Evolutionary conservation across 192 early-diverging fungal genomes (phyloP).

Genomic region (Helicostylum pulchrum): DNA sequence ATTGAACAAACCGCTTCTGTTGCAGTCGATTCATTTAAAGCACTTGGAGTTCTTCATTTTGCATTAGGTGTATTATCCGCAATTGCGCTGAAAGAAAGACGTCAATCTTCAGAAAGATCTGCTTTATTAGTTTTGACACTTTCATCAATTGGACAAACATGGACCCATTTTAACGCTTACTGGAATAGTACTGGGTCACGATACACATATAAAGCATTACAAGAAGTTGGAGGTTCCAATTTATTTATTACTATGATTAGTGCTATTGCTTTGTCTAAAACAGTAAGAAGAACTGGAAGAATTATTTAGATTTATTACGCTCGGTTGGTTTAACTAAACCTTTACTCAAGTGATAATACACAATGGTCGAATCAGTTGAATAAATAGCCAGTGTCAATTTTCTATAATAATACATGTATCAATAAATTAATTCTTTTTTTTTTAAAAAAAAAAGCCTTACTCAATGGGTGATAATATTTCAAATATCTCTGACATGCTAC

Average conservation of each 20-base stretch:
- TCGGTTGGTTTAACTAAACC: conserved; percentile 10
- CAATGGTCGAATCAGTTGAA: conserved; percentile 13
- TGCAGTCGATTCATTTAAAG: conserved; percentile 18
- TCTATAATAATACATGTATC: not conserved
- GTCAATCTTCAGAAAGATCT: conserved; percentile 27
- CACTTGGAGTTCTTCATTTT: conserved; percentile 19
- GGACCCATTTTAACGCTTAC: conserved; percentile 22
- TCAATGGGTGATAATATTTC: no score
- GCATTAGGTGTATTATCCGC: conserved; percentile 14
- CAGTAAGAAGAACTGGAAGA: conserved; percentile 25
- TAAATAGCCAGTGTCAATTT: conserved; percentile 20
- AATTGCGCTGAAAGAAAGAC: conserved; percentile 20
- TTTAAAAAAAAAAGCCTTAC: no score
- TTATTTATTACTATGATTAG: conserved; percentile 10
- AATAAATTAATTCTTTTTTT: not conserved
- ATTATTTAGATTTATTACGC: conserved; percentile 7
- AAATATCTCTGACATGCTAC: no score
- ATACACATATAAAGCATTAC: conserved; percentile 24
- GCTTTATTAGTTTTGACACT: conserved; percentile 25
- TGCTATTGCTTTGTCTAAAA: conserved; percentile 23
- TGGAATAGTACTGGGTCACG: conserved; percentile 4
- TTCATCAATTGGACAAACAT: conserved; percentile 18
- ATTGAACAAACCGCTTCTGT: not conserved
- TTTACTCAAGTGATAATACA: conserved; percentile 20
- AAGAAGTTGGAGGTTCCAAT: conserved; percentile 26